A percentile compares a stretch with the other conserved stretches of the same genome.
These are phyloP conservation scores for Boletus bicolor DNA, from an alignment of 768 basidiomycete genomes.

Conservation along the genomic window DNA sequence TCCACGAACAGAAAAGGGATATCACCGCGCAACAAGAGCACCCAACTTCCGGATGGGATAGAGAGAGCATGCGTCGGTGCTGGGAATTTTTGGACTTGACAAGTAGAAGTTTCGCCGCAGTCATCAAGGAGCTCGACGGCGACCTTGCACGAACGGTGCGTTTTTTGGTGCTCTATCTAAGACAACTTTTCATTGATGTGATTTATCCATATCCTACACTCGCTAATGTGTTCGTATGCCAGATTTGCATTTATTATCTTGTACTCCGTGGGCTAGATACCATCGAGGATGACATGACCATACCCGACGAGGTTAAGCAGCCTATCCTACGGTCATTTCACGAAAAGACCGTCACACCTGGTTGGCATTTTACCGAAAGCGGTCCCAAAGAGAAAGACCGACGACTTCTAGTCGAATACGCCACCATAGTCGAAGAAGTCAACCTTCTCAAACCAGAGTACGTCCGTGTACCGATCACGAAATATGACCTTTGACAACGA, in stretches of 20 bases:
- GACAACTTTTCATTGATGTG: too few species aligned
- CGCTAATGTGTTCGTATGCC: constrained; percentile 2
- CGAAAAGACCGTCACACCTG: constrained; percentile 70
- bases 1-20: constrained; percentile 78
- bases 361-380: constrained; percentile 81
- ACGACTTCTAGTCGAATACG: constrained; percentile 79
- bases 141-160: constrained; percentile 89
- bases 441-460: constrained; percentile 63
- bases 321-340: constrained; percentile 83
- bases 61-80: constrained; percentile 81
- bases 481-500: constrained; percentile 1
- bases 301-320: constrained; percentile 83
- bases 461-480: not conserved
- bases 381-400: constrained; percentile 90
- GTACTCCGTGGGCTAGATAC: constrained; percentile 94
- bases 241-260: constrained; percentile 96
- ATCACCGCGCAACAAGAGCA: constrained; percentile 74
- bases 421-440: constrained; percentile 78
- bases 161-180: constrained; percentile 16
- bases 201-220: not conserved
- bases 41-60: constrained; percentile 81
- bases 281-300: constrained; percentile 97
- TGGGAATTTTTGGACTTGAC: constrained; percentile 89
- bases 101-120: constrained; percentile 85
- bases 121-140: constrained; percentile 95